Conservation (phyloP, 371 early-diverging fungal genomes). For the Lichtheimia corymbifera region DNA sequence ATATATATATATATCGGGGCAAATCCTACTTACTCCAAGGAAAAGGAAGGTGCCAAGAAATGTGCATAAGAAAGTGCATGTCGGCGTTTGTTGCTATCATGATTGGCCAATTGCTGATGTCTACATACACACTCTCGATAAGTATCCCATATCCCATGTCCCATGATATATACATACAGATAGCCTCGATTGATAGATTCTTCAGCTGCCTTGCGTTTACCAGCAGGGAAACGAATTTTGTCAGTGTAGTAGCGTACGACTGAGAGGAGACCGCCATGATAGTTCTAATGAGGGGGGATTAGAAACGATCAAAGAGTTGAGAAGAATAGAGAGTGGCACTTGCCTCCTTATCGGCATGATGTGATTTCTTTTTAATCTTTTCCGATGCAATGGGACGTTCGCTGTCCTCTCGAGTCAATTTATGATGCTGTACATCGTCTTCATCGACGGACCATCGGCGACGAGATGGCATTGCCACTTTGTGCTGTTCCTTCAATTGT, state of each 20-base stretch:
- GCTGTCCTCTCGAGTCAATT: slow-evolving; percentile 52
- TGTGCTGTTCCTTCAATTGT: slow-evolving; percentile 14
- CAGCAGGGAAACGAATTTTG: slow-evolving; percentile 42
- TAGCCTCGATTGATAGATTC: slow-evolving; percentile 37
- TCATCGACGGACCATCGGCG: slow-evolving; percentile 31
- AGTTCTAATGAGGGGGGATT: slow-evolving; percentile 18
- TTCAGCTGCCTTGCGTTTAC: slow-evolving; percentile 27
- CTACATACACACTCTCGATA: no score
- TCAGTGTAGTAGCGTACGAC: slow-evolving; percentile 53
- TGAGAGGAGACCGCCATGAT: slow-evolving; percentile 36
- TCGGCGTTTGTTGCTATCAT: slow-evolving; percentile 36
- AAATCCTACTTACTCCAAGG: slow-evolving; percentile 32
- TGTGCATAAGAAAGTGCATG: slow-evolving; percentile 49
- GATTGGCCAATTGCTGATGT: slow-evolving; percentile 43
- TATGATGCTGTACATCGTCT: slow-evolving; percentile 34
- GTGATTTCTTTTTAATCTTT: slow-evolving; percentile 51
- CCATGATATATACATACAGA: slow-evolving; percentile 26
- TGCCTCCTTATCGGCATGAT: slow-evolving; percentile 39
- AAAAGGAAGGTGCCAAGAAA: slow-evolving; percentile 36
- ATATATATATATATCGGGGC: background rate
- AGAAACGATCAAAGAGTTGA: background rate
- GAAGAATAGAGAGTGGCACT: background rate
- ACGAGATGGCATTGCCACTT: slow-evolving; percentile 11
- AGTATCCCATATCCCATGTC: background rate
- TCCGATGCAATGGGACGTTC: slow-evolving; percentile 55